These are phyloP conservation scores for Zymoseptoria tritici DNA, from an alignment of 2,329 filamentous ascomycete species.

Conservation along the genomic window DNA sequence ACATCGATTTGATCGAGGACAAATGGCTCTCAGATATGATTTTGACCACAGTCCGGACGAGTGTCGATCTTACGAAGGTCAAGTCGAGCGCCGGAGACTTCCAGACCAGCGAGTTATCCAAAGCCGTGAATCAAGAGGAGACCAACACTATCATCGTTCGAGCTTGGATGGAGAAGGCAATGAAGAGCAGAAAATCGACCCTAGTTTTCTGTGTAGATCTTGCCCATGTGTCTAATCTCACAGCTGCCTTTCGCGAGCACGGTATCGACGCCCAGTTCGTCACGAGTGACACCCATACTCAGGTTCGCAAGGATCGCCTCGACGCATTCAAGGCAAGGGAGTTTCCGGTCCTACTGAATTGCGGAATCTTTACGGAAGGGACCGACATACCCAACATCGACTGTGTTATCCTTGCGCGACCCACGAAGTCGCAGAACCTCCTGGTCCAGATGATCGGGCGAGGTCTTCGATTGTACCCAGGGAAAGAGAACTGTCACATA, in stretches of 20 bases:
- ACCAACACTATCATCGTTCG: slow-evolving; percentile 80
- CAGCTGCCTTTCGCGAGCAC: slow-evolving; percentile 64
- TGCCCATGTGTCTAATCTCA: slow-evolving; percentile 68
- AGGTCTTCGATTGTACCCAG: slow-evolving; percentile 74
- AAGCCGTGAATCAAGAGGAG: slow-evolving; percentile 70
- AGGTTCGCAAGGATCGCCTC: slow-evolving; percentile 62
- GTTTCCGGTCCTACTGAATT: slow-evolving; percentile 87
- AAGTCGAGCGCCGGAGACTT: slow-evolving; percentile 67
- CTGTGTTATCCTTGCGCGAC: slow-evolving; percentile 78
- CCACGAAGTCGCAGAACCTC: slow-evolving; percentile 86
- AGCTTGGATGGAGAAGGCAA: slow-evolving; percentile 74
- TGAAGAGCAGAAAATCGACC: slow-evolving; percentile 64
- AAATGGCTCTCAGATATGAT: slow-evolving; percentile 89
- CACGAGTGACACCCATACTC: slow-evolving; percentile 68
- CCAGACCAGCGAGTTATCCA: slow-evolving; percentile 65
- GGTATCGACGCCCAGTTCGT: slow-evolving; percentile 80
- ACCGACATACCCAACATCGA: slow-evolving; percentile 98
- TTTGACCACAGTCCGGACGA: slow-evolving; percentile 85
- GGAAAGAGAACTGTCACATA: slow-evolving; percentile 83
- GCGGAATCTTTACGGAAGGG: slow-evolving; percentile 92
- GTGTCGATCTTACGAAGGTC: slow-evolving; percentile 61
- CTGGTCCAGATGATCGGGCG: slow-evolving; percentile 97
- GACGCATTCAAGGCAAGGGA: slow-evolving; percentile 67
- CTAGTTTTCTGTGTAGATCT: slow-evolving; percentile 92
- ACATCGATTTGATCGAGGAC: slow-evolving; percentile 73